These are phyloP conservation scores for Fusarium sp. DNA, from an alignment of 2,329 filamentous ascomycete genomes.

Conservation along the genomic window DNA sequence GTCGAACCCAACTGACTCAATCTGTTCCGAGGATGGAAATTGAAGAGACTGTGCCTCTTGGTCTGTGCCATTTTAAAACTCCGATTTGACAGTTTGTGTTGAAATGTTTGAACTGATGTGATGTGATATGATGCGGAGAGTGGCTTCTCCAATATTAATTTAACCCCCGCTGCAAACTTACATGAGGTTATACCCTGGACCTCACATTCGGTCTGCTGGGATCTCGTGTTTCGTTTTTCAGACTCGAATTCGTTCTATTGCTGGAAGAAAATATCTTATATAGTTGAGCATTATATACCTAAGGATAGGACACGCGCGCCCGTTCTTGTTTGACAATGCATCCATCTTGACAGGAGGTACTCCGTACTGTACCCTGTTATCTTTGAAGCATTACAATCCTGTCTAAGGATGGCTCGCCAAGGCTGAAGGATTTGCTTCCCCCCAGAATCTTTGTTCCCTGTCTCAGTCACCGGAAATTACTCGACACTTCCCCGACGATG, in stretches of 20 bases:
- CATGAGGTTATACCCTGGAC: neutral
- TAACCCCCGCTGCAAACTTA: neutral
- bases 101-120: neutral
- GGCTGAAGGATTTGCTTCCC: neutral
- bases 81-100: neutral
- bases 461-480: neutral
- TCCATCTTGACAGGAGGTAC: neutral
- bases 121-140: neutral
- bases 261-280: accelerated
- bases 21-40: neutral
- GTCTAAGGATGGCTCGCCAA: neutral
- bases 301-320: neutral
- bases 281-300: accelerated
- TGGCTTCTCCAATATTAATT: neutral
- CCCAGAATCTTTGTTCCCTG: too few relatives aligned
- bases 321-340: neutral
- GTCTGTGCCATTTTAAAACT: neutral
- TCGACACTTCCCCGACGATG: neutral
- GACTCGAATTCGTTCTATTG: neutral
- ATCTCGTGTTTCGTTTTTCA: neutral
- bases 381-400: neutral
- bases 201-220: neutral
- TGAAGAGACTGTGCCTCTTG: neutral
- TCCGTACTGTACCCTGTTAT: neutral
- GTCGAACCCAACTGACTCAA: neutral